phyloP scores from a whole-genome alignment of 169 alveolate genomes.

The Eimeria maxima region DNA sequence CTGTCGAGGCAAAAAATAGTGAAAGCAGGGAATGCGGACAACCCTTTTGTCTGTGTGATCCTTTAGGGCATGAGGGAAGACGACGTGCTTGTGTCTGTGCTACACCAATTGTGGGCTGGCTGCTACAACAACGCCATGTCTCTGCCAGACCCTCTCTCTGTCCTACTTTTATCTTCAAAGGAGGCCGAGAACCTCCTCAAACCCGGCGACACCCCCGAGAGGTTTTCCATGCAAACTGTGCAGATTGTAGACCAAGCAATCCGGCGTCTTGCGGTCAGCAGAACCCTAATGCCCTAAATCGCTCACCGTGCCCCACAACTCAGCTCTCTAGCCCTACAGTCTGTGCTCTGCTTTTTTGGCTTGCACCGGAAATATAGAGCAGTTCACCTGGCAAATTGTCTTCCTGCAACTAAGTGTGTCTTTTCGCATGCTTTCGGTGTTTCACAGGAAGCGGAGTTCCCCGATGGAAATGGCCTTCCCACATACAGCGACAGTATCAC shows the following conservation, averaged over 20 bases:
- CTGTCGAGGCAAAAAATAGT: not conserved
- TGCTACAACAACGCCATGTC: slow-evolving; percentile 37
- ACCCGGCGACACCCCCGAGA: not conserved
- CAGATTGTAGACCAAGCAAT: slow-evolving; percentile 30
- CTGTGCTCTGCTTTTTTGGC: not conserved
- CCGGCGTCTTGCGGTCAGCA: slow-evolving; percentile 15
- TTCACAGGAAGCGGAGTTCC: not conserved
- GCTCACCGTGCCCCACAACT: not conserved
- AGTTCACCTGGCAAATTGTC: not conserved
- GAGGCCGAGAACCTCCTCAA: not conserved
- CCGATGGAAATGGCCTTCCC: not conserved
- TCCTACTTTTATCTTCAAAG: not conserved
- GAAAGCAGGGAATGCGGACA: not conserved
- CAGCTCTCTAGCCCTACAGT: not conserved
- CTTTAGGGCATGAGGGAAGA: slow-evolving; percentile 75
- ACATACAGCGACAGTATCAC: not conserved
- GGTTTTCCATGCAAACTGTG: slow-evolving; percentile 11
- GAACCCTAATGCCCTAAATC: not conserved
- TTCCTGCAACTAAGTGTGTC: not conserved
- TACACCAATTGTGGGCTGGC: slow-evolving; percentile 61
- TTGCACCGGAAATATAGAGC: not conserved
- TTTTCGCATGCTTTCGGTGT: not conserved
- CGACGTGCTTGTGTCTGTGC: slow-evolving; percentile 8
- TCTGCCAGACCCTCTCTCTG: slow-evolving; percentile 6
- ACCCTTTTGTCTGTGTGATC: not conserved